These are phyloP conservation scores for Lactarius pseudohatsudake DNA, from an alignment of 768 basidiomycete genomes.

Conservation along the genomic window DNA sequence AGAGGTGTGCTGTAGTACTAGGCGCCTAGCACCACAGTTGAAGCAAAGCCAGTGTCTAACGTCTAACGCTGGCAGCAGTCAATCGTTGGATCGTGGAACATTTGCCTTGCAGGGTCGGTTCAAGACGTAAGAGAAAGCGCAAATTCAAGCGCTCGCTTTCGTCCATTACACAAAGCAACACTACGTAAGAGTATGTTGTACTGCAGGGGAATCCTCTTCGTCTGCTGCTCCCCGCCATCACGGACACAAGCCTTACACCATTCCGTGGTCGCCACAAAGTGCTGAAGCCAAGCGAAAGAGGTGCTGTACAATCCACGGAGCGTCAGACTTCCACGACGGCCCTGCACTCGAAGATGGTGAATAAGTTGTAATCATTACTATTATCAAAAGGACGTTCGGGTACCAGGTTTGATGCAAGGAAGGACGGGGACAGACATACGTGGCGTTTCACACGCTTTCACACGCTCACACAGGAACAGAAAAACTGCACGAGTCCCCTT, in stretches of 20 bases:
- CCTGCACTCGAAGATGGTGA: not conserved
- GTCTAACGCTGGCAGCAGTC: not conserved
- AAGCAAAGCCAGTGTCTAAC: not conserved
- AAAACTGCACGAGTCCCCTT: not conserved
- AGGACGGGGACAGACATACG: not conserved
- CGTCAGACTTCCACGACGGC: not conserved
- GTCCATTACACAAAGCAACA: not conserved
- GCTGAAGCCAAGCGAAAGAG: not conserved
- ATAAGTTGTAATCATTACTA: not conserved
- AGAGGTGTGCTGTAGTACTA: not conserved
- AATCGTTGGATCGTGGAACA: not conserved
- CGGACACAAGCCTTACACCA: not conserved
- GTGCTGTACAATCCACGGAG: not conserved
- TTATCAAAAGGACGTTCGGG: not conserved
- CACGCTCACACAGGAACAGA: not conserved
- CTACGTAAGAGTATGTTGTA: not conserved
- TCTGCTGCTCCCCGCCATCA: not conserved
- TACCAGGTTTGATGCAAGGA: not conserved
- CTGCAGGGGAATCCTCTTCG: not conserved
- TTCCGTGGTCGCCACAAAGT: not conserved
- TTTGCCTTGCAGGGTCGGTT: not conserved
- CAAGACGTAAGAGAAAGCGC: not conserved
- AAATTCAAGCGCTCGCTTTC: constrained; percentile 15
- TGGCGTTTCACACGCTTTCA: not conserved
- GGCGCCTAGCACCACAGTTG: not conserved